These are phyloP conservation scores for Laguncularia racemosa DNA, from an alignment of 345 rosid species.

Conservation along the genomic window DNA sequence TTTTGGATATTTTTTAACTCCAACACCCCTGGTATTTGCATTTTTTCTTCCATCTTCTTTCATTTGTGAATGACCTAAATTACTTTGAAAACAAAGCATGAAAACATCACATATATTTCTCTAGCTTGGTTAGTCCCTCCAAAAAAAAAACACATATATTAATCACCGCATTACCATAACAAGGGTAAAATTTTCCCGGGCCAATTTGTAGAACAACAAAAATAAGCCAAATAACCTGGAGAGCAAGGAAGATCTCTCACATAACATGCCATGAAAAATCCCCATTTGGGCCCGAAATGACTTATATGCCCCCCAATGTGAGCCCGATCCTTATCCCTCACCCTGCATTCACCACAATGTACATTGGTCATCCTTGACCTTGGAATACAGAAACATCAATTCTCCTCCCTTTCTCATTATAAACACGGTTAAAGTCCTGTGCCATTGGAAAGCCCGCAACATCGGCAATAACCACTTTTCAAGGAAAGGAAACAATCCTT, in stretches of 20 bases:
- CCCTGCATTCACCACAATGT: slow-evolving; percentile 96
- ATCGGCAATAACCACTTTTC: slow-evolving; percentile 91
- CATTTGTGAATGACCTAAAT: too few relatives aligned
- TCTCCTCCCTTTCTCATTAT: slow-evolving; percentile 85
- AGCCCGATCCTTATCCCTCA: slow-evolving; percentile 99
- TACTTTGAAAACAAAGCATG: too few relatives aligned
- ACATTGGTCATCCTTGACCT: slow-evolving; percentile 74
- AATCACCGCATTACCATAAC: too few relatives aligned
- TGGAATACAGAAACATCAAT: slow-evolving; percentile 95
- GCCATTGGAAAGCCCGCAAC: slow-evolving; percentile 78
- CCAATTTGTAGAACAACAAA: too few relatives aligned
- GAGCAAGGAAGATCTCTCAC: slow-evolving; percentile 95
- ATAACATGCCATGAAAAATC: slow-evolving; percentile 96
- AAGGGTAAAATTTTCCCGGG: too few relatives aligned
- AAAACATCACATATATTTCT: too few relatives aligned
- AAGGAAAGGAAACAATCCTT: slow-evolving; percentile 87
- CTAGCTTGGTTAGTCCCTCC: too few relatives aligned
- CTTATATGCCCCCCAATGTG: slow-evolving; percentile 91
- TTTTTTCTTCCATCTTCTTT: too few relatives aligned
- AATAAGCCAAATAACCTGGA: slow-evolving; percentile 48
- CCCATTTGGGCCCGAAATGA: slow-evolving; percentile 80
- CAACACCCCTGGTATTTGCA: too few relatives aligned
- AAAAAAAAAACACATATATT: too few relatives aligned
- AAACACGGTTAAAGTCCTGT: slow-evolving; percentile 81
- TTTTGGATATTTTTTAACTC: too few relatives aligned